Base-by-base conservation (phyloP, 495 filamentous ascomycete genomes). In the Neurospora sublineolata region DNA sequence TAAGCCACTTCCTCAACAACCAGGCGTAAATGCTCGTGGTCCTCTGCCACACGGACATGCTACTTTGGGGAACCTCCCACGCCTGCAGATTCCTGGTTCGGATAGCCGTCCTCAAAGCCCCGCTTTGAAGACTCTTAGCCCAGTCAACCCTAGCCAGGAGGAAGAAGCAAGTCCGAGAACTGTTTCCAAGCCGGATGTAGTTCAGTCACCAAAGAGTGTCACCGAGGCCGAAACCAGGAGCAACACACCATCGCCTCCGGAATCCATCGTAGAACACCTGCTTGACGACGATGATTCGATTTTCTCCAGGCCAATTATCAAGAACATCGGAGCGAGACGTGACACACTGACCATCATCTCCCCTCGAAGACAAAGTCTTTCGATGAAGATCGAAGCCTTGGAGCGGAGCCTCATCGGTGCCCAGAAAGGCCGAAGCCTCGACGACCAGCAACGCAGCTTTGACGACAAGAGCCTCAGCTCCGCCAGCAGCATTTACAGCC, bases 371-470 rank as follows among this genome's bases (percentile, higher is more conserved):
- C 78, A 79, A 12, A 86, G 84, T 67, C 68, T 85, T 68, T 80
- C 81, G 14, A 84, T 83, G 80, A 80, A 77, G 70, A 81, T 84
- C n/a, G 84, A 86, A 69, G 80, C 82, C 68, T 69, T 81, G 3
- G 82, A 80, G 68, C 77, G 77, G 69, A 75, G 73, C 3, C 75
- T 79, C 6, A 37, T 79, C 41, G 69, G 44, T 11, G 76, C 76
- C 33, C 76, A 79, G 69, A 67, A 74, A 16, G 40, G 41, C 0
- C 74, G 76, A 74, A 77, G 75, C 72, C 58, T 72, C 46, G 79
- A 79, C 68, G 69, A 70, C 10, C 41, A 80, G 76, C 70, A 70
- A 70, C 41, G 77, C 18, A 69, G 46, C 37, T 71, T 74, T 23
- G 72, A 73, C 9, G 73, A 75, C 16, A 60, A 74, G 6, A 72